A percentile compares a stretch with the other conserved stretches of the same genome.
Evolutionary conservation across 2,329 filamentous ascomycete genomes (phyloP).

Genomic region (Colletotrichum sp.): DNA sequence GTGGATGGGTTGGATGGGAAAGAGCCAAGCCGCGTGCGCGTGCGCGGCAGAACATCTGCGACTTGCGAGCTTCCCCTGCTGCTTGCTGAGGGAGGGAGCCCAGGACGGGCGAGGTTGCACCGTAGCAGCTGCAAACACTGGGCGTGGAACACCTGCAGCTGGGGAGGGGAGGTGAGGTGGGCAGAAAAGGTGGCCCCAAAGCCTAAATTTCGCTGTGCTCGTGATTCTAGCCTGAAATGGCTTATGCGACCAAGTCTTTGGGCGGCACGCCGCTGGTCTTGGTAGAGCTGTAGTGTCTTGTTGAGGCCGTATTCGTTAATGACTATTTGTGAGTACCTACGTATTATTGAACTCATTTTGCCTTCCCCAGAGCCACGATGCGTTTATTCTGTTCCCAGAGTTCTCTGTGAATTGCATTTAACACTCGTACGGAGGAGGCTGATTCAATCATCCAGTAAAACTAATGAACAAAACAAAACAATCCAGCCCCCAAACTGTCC

Average conservation of each 20-base stretch:
- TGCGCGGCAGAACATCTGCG: not conserved
- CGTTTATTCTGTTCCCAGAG: not conserved
- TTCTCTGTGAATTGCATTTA: not conserved
- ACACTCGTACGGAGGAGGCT: not conserved
- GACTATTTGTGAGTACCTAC: not conserved
- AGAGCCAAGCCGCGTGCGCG: constrained; percentile 11
- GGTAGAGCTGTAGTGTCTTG: not conserved
- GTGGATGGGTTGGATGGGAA: constrained; percentile 2
- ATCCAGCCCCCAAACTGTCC: constrained; percentile 11
- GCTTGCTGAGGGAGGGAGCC: not conserved
- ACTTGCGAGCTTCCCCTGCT: not conserved
- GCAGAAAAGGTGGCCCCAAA: not conserved
- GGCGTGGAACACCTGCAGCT: not conserved
- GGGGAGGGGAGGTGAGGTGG: not conserved
- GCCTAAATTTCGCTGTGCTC: constrained; percentile 14
- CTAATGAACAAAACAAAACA: not conserved
- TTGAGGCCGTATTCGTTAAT: not conserved
- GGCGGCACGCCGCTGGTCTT: constrained; percentile 1
- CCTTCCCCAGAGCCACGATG: not conserved
- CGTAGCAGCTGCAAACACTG: not conserved
- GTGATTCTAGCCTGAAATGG: constrained; percentile 19
- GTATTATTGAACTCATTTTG: not conserved
- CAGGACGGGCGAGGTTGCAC: not conserved
- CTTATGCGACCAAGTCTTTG: constrained; percentile 18
- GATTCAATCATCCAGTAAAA: not conserved